These are phyloP conservation scores for Suillus placidus DNA, from an alignment of 768 basidiomycete species.

Conservation along the genomic window DNA sequence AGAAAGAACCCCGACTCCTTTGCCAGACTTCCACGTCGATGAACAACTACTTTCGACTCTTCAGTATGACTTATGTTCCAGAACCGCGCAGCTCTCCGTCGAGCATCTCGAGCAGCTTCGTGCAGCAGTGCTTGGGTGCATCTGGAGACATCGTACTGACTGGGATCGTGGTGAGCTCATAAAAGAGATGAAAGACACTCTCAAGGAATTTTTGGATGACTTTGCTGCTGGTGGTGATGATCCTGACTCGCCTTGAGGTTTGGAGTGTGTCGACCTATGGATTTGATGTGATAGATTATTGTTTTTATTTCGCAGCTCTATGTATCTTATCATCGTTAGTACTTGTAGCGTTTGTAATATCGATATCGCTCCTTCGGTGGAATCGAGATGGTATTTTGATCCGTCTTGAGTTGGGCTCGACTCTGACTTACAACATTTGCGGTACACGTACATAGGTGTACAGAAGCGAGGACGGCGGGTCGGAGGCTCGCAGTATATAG, in stretches of 20 bases:
- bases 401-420: too few relatives aligned
- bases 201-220: conserved; percentile 70
- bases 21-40: conserved; percentile 78
- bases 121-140: conserved; percentile 72
- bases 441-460: too few relatives aligned
- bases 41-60: conserved; percentile 52
- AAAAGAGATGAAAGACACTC: conserved; percentile 54
- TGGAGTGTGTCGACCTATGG: background rate
- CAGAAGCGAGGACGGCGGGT: too few relatives aligned
- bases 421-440: too few relatives aligned
- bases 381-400: background rate
- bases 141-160: conserved; percentile 82
- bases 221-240: conserved; percentile 38
- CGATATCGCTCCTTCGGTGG: background rate
- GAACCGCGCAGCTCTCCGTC: conserved; percentile 65
- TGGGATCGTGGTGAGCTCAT: conserved; percentile 83
- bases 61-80: conserved; percentile 46
- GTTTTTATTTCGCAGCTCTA: conserved; percentile 16
- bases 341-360: background rate
- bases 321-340: conserved; percentile 24
- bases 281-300: conserved; percentile 16
- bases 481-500: too few relatives aligned
- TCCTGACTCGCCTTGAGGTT: conserved; percentile 13
- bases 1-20: conserved; percentile 66
- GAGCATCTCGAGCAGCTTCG: conserved; percentile 95